A percentile compares a stretch with the other conserved stretches of the same genome.
Evolutionary conservation across 257 asterid species (phyloP).

Genomic region (Ballota nigra): DNA sequence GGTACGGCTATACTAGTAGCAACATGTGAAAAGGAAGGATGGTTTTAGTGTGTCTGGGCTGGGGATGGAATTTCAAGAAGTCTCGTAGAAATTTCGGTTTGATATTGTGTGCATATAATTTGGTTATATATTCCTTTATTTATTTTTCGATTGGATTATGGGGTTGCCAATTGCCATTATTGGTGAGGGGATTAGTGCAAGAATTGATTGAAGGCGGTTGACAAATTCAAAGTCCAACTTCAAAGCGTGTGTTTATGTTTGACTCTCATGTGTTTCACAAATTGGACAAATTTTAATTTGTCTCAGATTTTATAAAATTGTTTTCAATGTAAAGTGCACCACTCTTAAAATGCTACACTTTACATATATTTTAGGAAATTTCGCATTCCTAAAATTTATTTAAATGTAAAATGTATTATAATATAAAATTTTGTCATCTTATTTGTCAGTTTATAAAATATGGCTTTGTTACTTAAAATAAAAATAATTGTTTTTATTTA

Average conservation of each 20-base stretch:
- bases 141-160: conserved; percentile 2
- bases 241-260: conserved; percentile 21
- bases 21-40: conserved; percentile 23
- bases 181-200: conserved; percentile 4
- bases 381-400: too few relatives aligned
- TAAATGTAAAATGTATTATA: too few relatives aligned
- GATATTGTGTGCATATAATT: not conserved
- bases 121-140: not conserved
- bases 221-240: conserved; percentile 36
- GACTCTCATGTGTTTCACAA: conserved; percentile 1
- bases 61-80: conserved; percentile 33
- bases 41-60: conserved; percentile 17
- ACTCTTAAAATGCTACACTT: too few relatives aligned
- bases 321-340: too few relatives aligned
- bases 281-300: too few relatives aligned
- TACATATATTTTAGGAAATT: too few relatives aligned
- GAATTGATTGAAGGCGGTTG: conserved; percentile 28
- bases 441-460: too few relatives aligned
- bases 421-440: too few relatives aligned
- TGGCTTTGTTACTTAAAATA: too few relatives aligned
- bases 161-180: conserved; percentile 1
- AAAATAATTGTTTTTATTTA: too few relatives aligned
- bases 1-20: conserved; percentile 22
- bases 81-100: conserved; percentile 32
- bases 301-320: too few relatives aligned